These are phyloP conservation scores for Spongospora subterranea DNA, from an alignment of 208 protist genomes.

Conservation along the genomic window DNA sequence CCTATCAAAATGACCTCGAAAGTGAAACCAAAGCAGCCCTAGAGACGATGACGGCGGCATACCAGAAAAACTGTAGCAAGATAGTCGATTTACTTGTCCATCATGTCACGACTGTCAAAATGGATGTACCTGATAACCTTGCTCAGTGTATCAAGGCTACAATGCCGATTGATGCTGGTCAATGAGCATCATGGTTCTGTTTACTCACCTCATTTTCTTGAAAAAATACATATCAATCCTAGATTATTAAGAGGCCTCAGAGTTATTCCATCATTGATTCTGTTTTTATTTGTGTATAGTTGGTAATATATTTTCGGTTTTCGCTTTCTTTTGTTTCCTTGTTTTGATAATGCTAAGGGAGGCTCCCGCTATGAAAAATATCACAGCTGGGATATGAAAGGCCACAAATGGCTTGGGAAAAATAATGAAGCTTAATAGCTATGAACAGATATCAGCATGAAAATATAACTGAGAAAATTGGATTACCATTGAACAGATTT, in stretches of 20 bases:
- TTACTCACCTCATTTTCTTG: no score
- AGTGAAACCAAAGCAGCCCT: constrained; percentile 17
- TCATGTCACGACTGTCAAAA: constrained; percentile 22
- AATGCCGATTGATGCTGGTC: background rate
- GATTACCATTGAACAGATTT: constrained; percentile 54
- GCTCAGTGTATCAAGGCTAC: constrained; percentile 51
- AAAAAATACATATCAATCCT: no score
- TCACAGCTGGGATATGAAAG: background rate
- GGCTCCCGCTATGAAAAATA: background rate
- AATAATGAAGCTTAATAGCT: background rate
- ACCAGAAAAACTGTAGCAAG: background rate
- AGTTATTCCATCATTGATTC: background rate
- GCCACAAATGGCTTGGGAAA: constrained; percentile 37
- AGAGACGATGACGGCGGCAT: background rate
- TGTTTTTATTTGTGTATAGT: background rate
- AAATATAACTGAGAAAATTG: background rate
- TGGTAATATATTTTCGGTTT: background rate
- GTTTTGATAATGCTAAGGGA: constrained; percentile 9
- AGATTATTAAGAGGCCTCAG: no score
- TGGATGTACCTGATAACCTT: background rate
- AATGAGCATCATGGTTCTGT: no score
- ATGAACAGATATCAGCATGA: background rate
- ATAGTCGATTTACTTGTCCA: constrained; percentile 42
- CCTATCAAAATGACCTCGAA: background rate
- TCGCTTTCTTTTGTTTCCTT: background rate